Conservation (phyloP, 176 grass and related monocot species). For the Dendrocalamus sinicus region DNA sequence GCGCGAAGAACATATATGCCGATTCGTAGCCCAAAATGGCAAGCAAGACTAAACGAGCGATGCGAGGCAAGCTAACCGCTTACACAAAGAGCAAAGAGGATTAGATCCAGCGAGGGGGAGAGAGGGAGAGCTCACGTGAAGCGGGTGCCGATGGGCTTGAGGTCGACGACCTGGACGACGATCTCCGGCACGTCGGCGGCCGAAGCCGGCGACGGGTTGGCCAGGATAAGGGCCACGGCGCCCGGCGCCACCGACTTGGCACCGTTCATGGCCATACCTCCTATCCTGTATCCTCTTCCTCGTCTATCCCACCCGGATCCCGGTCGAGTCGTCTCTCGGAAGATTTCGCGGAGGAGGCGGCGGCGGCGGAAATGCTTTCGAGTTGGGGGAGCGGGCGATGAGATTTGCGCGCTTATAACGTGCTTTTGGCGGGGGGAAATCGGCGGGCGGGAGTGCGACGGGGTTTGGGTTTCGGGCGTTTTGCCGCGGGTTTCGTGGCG, state of each 20-base stretch:
- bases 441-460: slow-evolving; percentile 8
- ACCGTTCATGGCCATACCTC: slow-evolving; percentile 43
- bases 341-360: slow-evolving; percentile 21
- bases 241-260: slow-evolving; percentile 50
- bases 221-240: slow-evolving; percentile 62
- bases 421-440: slow-evolving; percentile 22
- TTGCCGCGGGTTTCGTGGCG: slow-evolving; percentile 14
- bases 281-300: background rate
- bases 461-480: background rate
- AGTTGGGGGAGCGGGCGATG: background rate
- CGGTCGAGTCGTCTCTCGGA: background rate
- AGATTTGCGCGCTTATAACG: slow-evolving; percentile 47
- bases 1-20: slow-evolving; percentile 19
- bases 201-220: slow-evolving; percentile 55
- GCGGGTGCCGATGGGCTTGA: slow-evolving; percentile 79
- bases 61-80: background rate
- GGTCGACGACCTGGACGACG: slow-evolving; percentile 91
- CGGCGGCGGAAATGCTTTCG: slow-evolving; percentile 35
- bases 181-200: slow-evolving; percentile 53
- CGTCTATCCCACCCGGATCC: background rate
- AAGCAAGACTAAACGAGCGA: background rate
- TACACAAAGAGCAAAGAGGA: background rate
- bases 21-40: too few species aligned
- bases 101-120: background rate
- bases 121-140: slow-evolving; percentile 62